Conservation (phyloP, 139 green algal genomes). For the Chlamydomonas incerta region DNA sequence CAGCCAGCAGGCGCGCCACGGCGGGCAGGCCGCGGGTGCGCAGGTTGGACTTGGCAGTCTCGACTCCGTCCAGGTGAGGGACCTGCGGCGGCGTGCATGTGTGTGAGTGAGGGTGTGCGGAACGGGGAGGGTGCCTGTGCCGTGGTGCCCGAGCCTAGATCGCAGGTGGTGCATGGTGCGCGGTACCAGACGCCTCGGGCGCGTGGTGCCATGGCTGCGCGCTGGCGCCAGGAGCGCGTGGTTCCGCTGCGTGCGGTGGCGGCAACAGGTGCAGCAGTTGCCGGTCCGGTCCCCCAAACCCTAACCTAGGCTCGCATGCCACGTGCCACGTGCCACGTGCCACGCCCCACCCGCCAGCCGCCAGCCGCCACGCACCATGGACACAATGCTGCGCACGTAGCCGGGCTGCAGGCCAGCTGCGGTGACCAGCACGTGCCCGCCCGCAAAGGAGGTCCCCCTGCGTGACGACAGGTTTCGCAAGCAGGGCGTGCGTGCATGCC, state of each 20-base stretch:
- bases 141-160: too few relatives aligned
- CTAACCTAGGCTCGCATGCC: too few relatives aligned
- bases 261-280: too few relatives aligned
- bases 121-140: background rate
- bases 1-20: background rate
- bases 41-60: background rate
- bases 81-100: too few relatives aligned
- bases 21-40: background rate
- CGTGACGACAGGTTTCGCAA: too few relatives aligned
- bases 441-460: conserved; percentile 62
- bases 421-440: conserved; percentile 63
- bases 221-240: background rate
- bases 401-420: conserved; percentile 10
- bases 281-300: too few relatives aligned
- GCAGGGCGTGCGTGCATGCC: background rate
- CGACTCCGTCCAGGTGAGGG: conserved; percentile 40
- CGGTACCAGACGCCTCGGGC: too few relatives aligned
- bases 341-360: too few relatives aligned
- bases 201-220: too few relatives aligned
- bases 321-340: background rate
- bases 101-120: too few relatives aligned
- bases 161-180: too few relatives aligned
- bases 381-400: conserved; percentile 33
- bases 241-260: too few relatives aligned
- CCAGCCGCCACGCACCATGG: conserved; percentile 48